Conservation (phyloP, 306 rosid genomes). For the Quercus alba region DNA sequence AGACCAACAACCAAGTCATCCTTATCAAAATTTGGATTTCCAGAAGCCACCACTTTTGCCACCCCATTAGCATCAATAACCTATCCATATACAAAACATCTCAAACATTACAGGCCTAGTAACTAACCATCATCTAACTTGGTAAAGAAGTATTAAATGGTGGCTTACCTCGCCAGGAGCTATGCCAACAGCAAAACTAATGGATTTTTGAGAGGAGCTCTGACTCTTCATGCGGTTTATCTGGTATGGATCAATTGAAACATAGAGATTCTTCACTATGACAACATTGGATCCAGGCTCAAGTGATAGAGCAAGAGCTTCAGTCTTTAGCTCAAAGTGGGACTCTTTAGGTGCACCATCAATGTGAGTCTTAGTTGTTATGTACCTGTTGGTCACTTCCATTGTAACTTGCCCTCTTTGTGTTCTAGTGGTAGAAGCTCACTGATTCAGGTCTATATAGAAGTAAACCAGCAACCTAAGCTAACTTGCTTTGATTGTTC, state of each 20-base stretch:
- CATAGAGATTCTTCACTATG: conserved; percentile 51
- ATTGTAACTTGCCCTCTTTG: conserved; percentile 8
- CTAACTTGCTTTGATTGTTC: too few relatives aligned
- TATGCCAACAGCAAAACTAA: conserved; percentile 27
- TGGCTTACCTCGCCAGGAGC: conserved; percentile 41
- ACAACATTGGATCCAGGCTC: conserved; percentile 40
- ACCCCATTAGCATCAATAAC: conserved; percentile 44
- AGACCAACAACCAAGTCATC: conserved; percentile 68
- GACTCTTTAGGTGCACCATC: conserved; percentile 56
- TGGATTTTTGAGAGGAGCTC: conserved; percentile 41
- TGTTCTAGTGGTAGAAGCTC: neutral
- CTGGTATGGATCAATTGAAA: conserved; percentile 66
- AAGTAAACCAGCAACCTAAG: too few relatives aligned
- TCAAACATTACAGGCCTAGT: neutral
- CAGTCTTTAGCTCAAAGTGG: conserved; percentile 44
- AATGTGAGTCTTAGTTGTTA: conserved; percentile 28
- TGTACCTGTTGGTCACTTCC: conserved; percentile 56
- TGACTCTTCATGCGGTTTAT: conserved; percentile 55
- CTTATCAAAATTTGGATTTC: conserved; percentile 46
- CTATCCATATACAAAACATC: conserved; percentile 25
- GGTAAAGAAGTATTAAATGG: too few relatives aligned
- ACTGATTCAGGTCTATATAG: too few relatives aligned
- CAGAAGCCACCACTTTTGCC: conserved; percentile 64
- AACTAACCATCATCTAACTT: too few relatives aligned
- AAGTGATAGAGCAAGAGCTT: conserved; percentile 23